Evolutionary conservation across 495 filamentous ascomycete genomes (phyloP), one percentile per base, ranked within the genome.

Genomic region (Lasiosphaeria miniovina): DNA sequence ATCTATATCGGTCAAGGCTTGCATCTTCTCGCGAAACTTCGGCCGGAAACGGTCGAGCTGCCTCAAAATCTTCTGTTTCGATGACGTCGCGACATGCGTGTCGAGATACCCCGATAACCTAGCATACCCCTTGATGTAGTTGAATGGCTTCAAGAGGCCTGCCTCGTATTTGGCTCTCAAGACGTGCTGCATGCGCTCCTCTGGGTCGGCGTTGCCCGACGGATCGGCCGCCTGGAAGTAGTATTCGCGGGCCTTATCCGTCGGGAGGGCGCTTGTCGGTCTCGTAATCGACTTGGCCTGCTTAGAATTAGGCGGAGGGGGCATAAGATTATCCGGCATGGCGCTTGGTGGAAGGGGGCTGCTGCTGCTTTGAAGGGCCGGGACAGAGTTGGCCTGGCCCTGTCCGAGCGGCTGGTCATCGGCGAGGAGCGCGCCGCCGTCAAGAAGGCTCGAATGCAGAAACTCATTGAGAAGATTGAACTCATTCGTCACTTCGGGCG

Each of bases 141-240:
- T 97, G 80, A 98, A 98, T 8, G 94, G 94, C 68, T 92, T 92
- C 62, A 98, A 77, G 63, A 98, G 79, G 4, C 94, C 94, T 3
- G 94, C 94, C 65, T 96, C 91, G 67, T 93, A 91, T 70, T 98
- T 98, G 49, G 95, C 94, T 71, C 89, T 88, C 55, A 98, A 83
- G 1, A 98, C 87, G 65, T 92, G 91, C 71, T 94, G 90, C 90
- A 98, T 95, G 58, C 95, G 87, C 70, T 96, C 90, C 73, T 96
- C 92, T 33, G 94, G 93, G 14, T 88, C 86, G 68, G 94, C 91
- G 61, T 90, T 93, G 40, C 94, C 94, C 7, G 89, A 87, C 11
- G 94, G 94, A 68, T 99, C 94, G 35, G 94, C 94, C 10, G 95
- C 93, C 45, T 94, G 94, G 75, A 98, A 88, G 78, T 96, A 97